A percentile compares a stretch with the other conserved stretches of the same genome.
These are phyloP conservation scores for Cruciata laevipes DNA, from an alignment of 257 asterid genomes.

Conservation along the genomic window DNA sequence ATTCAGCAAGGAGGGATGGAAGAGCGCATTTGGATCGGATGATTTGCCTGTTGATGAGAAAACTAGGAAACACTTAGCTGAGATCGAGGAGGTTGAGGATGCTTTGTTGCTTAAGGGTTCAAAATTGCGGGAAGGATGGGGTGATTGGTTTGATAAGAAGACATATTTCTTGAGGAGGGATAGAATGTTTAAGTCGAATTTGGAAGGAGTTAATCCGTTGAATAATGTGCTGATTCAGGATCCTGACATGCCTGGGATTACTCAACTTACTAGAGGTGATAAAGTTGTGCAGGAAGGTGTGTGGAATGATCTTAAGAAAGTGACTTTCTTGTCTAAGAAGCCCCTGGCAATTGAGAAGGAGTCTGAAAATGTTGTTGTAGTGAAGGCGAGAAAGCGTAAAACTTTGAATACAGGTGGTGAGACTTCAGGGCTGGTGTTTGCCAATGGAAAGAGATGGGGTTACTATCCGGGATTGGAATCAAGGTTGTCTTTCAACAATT, in stretches of 20 bases:
- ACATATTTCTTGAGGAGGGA: conserved; percentile 84
- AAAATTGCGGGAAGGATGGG: conserved; percentile 92
- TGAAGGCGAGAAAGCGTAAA: conserved; percentile 40
- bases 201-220: conserved; percentile 72
- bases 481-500: conserved; percentile 56
- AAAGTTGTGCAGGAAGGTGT: conserved; percentile 53
- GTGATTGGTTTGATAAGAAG: conserved; percentile 94
- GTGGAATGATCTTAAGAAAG: conserved; percentile 54
- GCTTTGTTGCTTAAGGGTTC: conserved; percentile 83
- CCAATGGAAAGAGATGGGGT: conserved; percentile 97
- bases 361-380: conserved; percentile 12
- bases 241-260: conserved; percentile 73
- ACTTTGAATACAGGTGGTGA: conserved; percentile 41
- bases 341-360: conserved; percentile 42
- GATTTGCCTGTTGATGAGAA: conserved; percentile 70
- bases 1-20: conserved; percentile 31
- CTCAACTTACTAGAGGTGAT: conserved; percentile 81
- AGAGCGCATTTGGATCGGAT: conserved; percentile 69
- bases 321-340: conserved; percentile 57
- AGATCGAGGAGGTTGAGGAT: conserved; percentile 61
- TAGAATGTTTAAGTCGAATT: conserved; percentile 69
- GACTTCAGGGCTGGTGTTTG: conserved; percentile 42
- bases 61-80: conserved; percentile 48
- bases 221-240: conserved; percentile 84
- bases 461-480: conserved; percentile 76